phyloP scores from a whole-genome alignment of 305 asterid genomes.

The Fraxinus platypoda region DNA sequence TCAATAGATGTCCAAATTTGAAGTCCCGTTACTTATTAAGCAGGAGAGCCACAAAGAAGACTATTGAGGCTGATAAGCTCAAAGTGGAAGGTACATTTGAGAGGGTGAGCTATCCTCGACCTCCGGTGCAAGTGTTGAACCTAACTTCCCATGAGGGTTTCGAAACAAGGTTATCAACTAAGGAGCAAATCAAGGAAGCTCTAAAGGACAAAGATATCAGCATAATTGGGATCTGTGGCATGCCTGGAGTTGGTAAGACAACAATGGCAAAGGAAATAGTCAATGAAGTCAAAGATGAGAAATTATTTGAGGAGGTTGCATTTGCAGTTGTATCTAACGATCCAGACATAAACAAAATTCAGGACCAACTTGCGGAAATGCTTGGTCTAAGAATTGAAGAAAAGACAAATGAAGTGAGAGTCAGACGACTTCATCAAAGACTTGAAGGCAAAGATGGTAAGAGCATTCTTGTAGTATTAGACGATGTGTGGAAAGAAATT shows the following conservation, averaged over 20 bases:
- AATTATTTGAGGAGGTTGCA: conserved; percentile 8
- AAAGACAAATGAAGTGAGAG: not conserved
- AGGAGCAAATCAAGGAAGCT: conserved; percentile 11
- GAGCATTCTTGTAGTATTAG: conserved; percentile 23
- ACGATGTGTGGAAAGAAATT: conserved; percentile 23
- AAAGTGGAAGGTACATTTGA: not conserved
- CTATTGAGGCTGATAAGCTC: not conserved
- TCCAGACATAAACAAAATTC: not conserved
- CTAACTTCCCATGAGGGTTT: not conserved
- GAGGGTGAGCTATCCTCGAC: not conserved
- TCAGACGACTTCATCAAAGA: not conserved
- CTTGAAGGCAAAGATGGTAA: too few relatives aligned
- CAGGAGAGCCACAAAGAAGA: conserved; percentile 15
- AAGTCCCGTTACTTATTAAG: conserved; percentile 22
- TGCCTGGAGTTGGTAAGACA: conserved; percentile 27
- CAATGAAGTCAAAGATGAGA: not conserved
- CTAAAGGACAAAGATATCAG: not conserved
- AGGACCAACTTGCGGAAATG: not conserved
- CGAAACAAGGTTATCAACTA: not conserved
- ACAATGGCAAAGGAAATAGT: conserved; percentile 18
- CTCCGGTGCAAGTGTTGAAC: not conserved
- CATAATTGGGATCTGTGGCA: conserved; percentile 23
- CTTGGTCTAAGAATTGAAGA: not conserved
- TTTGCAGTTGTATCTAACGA: conserved; percentile 4
- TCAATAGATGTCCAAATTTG: not conserved